Evolutionary conservation across 805 yeast species (phyloP), one percentile per base, ranked within the genome.

Genomic region (Starmerella apis): DNA sequence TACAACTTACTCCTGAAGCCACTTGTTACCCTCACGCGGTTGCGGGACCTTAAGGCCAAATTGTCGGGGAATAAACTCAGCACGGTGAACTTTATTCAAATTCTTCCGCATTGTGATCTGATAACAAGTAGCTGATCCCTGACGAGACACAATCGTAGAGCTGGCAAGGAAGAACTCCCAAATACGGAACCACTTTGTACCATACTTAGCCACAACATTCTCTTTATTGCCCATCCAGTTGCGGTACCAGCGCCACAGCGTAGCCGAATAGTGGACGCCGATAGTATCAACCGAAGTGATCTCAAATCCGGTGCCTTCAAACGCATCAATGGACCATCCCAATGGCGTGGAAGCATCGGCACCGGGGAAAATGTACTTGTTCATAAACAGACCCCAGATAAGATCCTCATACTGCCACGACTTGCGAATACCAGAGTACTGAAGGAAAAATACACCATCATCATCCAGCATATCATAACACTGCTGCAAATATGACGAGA

Each of bases 331-430:
- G 56, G 86, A 90, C 63, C 84, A 87, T 53, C 86, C 86, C 60
- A 87, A 76, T 33, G 96, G 96, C 50, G 96, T 87, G 6, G 94
- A 85, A 43, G 95, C 95, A 71, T 86, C 96, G 47, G 95, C 95
- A 69, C 96, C 96, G 39, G 96, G 95, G 86, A 86, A 86, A 65
- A 86, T 82, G 70, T 85, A 86, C 74, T 85, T 86, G 79, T 87
- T 86, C 95, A 86, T 87, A 70, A 86, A 86, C 65, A 87, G 73
- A 61, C 96, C 96, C 96, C 95, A 86, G 68, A 79, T 74, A 63
- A 86, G 75, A 68, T 86, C 96, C 71, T 86, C 95, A 69, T 85
- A 86, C 71, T 86, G 95, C 96, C 95, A 86, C 52, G 76, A 73
- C 71, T 86, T 87, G 72, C 95, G 80, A 61, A 86, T 71, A 48